Base-by-base conservation (phyloP, 2,329 filamentous ascomycete species). In the Metarhizium album region DNA sequence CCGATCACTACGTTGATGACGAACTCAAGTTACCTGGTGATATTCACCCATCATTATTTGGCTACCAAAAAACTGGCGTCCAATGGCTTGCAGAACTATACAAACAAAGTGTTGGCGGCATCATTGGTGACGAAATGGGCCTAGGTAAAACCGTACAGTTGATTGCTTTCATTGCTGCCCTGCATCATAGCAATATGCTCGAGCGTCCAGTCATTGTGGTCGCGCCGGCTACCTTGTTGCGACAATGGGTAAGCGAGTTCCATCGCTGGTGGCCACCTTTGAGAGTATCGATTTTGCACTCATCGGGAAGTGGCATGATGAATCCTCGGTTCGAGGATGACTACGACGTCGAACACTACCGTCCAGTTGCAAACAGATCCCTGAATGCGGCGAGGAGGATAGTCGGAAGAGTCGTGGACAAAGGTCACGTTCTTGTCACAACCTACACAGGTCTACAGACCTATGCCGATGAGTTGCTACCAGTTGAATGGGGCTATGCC, bases 181-280 rank as follows among this genome's bases (percentile, higher is more conserved):
- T 98, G 8, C 93, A 98, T 64, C 90, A 96, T 67, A 97, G 90
- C 68, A 87, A 85, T 58, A 87, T 83, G 60, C 78, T 97, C 22
- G 80, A 78, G 22, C 88, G 88, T 53, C 93, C 93, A 0, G 83
- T 94, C 42, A 88, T 98, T 53, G 80, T 98, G 7, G 90, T 98
- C 3, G 90, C 90, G 47, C 93, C 93, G 2, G 91, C 91, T 3
- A 98, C 93, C 0, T 86, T 98, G 23, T 84, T 98, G 71, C 86
- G 89, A 54, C 93, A 98, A 65, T 98, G 93, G 93, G 93, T 96
- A 13, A 95, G 94, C 56, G 93, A 98, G 63, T 97, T 98, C 59
- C 94, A 98, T 68, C 83, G 85, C 13, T 98, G 94, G 94, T 98
- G 94, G 94, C 93, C 93, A n/a, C 85, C 93, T n/a, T 74, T 98